Conservation (phyloP, 139 green algal species). For the Tetradesmus lagerheimii region DNA sequence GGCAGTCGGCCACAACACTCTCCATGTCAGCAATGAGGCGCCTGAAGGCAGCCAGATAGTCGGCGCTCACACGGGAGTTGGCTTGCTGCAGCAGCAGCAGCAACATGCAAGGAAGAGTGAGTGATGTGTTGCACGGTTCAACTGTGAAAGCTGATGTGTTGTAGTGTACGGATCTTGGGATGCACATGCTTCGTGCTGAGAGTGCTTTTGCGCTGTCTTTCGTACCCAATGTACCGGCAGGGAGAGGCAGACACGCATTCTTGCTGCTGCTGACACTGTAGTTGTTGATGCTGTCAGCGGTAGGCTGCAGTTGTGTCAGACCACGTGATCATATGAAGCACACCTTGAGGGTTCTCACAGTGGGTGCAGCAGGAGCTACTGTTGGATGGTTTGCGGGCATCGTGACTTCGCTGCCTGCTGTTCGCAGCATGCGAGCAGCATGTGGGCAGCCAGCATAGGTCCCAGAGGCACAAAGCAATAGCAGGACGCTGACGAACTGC, state of each 20-base stretch:
- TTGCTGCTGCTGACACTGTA: not conserved
- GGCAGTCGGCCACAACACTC: not conserved
- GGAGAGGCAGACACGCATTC: too few relatives aligned
- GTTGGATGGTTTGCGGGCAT: not conserved
- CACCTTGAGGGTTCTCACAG: not conserved
- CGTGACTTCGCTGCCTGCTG: not conserved
- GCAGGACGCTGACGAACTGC: not conserved
- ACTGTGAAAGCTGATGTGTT: too few relatives aligned
- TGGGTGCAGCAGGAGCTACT: not conserved
- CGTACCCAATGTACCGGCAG: too few relatives aligned
- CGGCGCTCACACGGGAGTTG: not conserved
- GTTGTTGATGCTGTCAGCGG: not conserved
- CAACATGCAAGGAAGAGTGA: not conserved
- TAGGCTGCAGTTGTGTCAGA: not conserved
- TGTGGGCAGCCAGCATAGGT: not conserved
- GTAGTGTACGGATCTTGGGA: too few relatives aligned
- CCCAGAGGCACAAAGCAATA: not conserved
- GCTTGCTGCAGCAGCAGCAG: not conserved
- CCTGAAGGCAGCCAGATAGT: not conserved
- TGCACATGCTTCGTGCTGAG: too few relatives aligned
- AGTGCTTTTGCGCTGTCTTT: too few relatives aligned
- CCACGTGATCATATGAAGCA: not conserved
- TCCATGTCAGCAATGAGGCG: slow-evolving; percentile 17
- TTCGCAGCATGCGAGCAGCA: not conserved
- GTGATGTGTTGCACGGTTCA: too few relatives aligned